A percentile compares a stretch with the other conserved stretches of the same genome.
Conservation (phyloP, 1,284 basidiomycete species). For the Irpex rosettiformis region DNA sequence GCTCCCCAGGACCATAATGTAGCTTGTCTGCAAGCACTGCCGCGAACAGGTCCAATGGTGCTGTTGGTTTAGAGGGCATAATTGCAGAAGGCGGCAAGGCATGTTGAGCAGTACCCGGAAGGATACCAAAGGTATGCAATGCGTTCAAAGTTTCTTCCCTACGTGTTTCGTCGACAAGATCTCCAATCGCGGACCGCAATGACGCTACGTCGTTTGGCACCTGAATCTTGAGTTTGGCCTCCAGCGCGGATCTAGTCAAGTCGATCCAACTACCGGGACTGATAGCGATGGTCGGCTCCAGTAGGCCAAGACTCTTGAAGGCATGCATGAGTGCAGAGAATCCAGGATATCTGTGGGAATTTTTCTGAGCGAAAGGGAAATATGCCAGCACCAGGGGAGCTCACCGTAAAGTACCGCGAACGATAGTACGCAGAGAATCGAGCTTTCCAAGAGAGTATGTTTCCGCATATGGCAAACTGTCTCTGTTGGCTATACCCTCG, state of each 20-base stretch:
- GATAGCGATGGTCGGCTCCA: constrained; percentile 45
- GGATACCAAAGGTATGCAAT: constrained; percentile 57
- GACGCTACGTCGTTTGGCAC: constrained; percentile 33
- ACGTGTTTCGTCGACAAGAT: constrained; percentile 33
- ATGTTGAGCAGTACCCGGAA: constrained; percentile 26
- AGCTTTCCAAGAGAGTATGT: constrained; percentile 64
- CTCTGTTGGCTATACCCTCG: constrained; percentile 88
- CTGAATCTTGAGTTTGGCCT: constrained; percentile 24
- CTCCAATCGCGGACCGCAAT: constrained; percentile 35
- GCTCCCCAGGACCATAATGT: constrained; percentile 68
- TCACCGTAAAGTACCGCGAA: constrained; percentile 85
- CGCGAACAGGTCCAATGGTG: constrained; percentile 81
- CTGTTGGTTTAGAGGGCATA: constrained; percentile 42
- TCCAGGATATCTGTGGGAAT: constrained; percentile 70
- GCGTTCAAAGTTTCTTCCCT: constrained; percentile 39
- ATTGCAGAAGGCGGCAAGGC: constrained; percentile 27
- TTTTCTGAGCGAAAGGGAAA: neutral
- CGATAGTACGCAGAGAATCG: constrained; percentile 57
- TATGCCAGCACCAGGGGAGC: constrained; percentile 7
- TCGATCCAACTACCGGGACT: constrained; percentile 41
- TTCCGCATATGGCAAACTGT: constrained; percentile 76
- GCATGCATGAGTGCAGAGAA: constrained; percentile 76
- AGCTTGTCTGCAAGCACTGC: constrained; percentile 73
- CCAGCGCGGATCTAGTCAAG: constrained; percentile 37
- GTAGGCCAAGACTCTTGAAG: constrained; percentile 74